Conservation (phyloP, 2,329 filamentous ascomycete genomes). For the Macrophomina tecta region DNA sequence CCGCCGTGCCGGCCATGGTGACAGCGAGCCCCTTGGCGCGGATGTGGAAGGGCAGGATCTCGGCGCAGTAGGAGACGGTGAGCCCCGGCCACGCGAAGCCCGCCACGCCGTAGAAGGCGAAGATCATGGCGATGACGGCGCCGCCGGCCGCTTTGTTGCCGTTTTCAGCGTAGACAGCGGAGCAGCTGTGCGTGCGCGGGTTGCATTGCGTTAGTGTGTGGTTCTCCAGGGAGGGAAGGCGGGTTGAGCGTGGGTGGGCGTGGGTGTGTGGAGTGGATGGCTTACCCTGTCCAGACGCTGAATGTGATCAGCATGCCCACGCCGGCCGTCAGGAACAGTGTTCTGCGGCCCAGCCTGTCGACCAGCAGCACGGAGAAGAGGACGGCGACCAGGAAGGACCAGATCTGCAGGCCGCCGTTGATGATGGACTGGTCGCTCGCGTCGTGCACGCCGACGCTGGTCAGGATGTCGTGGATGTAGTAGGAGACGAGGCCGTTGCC, state of each 20-base stretch:
- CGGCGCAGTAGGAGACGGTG: conserved; percentile 56
- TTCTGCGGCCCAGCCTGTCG: conserved; percentile 41
- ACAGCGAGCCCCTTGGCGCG: conserved; percentile 52
- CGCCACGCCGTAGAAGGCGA: conserved; percentile 43
- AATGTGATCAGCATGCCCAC: conserved; percentile 36
- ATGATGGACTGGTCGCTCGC: conserved; percentile 19
- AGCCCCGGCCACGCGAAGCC: conserved; percentile 47
- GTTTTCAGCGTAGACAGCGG: conserved; percentile 25
- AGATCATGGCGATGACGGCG: conserved; percentile 43
- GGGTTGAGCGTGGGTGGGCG: background rate
- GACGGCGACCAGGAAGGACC: conserved; percentile 38
- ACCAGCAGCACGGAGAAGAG: conserved; percentile 42
- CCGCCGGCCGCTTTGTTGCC: conserved; percentile 2
- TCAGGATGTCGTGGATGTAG: conserved; percentile 25
- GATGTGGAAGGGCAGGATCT: conserved; percentile 54
- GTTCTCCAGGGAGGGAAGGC: background rate
- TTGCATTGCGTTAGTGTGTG: background rate
- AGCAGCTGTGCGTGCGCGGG: background rate
- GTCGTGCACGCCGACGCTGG: conserved; percentile 11
- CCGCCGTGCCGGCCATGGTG: conserved; percentile 54
- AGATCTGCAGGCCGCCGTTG: conserved; percentile 23
- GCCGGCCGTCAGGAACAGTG: conserved; percentile 40
- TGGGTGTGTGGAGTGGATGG: background rate
- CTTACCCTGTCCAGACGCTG: conserved; percentile 45
- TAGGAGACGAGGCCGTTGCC: conserved; percentile 23